A percentile compares a stretch with the other conserved stretches of the same genome.
These are phyloP conservation scores for Lachnellula cervina DNA, from an alignment of 2,329 filamentous ascomycete genomes.

Conservation along the genomic window DNA sequence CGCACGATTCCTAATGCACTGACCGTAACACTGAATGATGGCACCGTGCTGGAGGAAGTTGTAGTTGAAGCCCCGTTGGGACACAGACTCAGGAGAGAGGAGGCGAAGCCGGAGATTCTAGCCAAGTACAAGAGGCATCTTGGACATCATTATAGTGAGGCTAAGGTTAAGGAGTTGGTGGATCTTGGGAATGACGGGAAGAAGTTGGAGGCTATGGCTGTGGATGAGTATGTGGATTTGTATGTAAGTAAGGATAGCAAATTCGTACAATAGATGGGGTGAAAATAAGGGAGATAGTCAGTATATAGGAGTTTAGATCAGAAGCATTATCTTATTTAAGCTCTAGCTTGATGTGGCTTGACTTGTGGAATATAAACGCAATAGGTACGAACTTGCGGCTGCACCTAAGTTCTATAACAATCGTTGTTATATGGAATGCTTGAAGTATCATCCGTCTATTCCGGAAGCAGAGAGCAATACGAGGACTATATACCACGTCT, in stretches of 20 bases:
- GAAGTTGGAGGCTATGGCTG: conserved; percentile 72
- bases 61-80: conserved; percentile 92
- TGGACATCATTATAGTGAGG: conserved; percentile 71
- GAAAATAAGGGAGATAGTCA: too few species aligned
- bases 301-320: too few species aligned
- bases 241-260: conserved; percentile 62
- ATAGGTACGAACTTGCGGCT: too few species aligned
- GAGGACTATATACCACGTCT: too few species aligned
- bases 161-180: conserved; percentile 76
- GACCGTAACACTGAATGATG: conserved; percentile 91
- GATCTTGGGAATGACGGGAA: conserved; percentile 70
- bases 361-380: too few species aligned
- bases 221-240: conserved; percentile 92
- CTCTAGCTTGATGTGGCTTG: too few species aligned
- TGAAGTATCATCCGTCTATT: too few species aligned
- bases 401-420: too few species aligned
- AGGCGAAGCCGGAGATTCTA: conserved; percentile 96
- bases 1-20: conserved; percentile 97
- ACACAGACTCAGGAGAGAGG: conserved; percentile 83
- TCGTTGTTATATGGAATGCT: too few species aligned
- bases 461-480: too few species aligned
- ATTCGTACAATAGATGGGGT: conserved; percentile 39
- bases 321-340: too few species aligned
- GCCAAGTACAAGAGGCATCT: conserved; percentile 94
- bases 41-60: conserved; percentile 84